Base-by-base conservation (phyloP, 2,329 filamentous ascomycete species). In the Venturia oleaginea region DNA sequence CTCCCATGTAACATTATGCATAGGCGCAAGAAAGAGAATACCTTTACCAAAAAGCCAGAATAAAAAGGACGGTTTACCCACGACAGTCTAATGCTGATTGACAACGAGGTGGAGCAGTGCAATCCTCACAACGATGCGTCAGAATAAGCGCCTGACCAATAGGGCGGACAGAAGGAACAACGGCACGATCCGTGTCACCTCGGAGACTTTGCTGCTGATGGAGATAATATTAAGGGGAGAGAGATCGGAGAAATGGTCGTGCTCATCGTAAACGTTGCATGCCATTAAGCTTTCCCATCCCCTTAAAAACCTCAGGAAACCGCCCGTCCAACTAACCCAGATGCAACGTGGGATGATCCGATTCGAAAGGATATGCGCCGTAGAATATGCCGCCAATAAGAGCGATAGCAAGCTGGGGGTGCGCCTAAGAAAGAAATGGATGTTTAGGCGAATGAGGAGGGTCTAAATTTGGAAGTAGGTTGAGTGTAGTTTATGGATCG, bases 1-100 rank as follows among this genome's bases (percentile, higher is more conserved):
- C 51, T 57, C 51, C 51, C 51, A 57, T 57, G 51, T 57, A 34
- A 34, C 51, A 57, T 57, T 2, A 34, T 57, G 27, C 27, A 57
- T 57, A 57, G 34, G 51, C 51, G 27, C 27, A n/a, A 57, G 24
- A 51, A n/a, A n/a, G 24, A 27, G 6, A 5, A 27, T 24, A 24
- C 1, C 10, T 27, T 51, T n/a, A 4, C 27, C 7, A 1, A 34
- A n/a, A 57, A 34, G 1, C 15, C 24, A 34, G 34, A 3, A 22
- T 19, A 34, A 34, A 19, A 27, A 8, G 1, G 43, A 48, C 24
- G 19, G 27, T 10, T 13, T 6, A 22, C 19, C 43, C 43, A 46
- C 19, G 43, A 46, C 13, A n/a, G 13, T 32, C 4, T 15, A 13
- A 19, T 2, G 13, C 27, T 34, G 51, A n/a, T n/a, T 27, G 22